A percentile compares a stretch with the other conserved stretches of the same genome.
Evolutionary conservation across 345 rosid genomes (phyloP).

Genomic region (Lumnitzera littorea): DNA sequence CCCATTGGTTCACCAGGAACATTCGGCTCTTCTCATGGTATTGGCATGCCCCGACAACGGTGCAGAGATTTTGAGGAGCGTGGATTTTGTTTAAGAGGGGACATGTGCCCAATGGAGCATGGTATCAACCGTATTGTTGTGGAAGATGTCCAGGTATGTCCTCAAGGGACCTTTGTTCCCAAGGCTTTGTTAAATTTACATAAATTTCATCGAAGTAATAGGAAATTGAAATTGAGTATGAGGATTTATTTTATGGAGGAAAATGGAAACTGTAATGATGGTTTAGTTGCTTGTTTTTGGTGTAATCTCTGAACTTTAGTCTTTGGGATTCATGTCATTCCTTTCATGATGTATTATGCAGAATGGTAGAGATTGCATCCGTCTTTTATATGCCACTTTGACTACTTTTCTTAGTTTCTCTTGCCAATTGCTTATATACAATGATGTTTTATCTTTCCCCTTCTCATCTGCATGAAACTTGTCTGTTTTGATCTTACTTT

Average conservation of each 20-base stretch:
- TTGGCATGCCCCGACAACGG: conserved; percentile 72
- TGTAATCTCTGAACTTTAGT: too few species aligned
- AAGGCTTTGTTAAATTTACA: not conserved
- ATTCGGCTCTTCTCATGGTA: conserved; percentile 45
- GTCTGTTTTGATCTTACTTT: not conserved
- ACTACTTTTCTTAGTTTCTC: too few species aligned
- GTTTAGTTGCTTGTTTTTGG: too few species aligned
- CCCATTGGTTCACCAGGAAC: conserved; percentile 68
- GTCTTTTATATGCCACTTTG: too few species aligned
- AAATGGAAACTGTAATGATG: too few species aligned
- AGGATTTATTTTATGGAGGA: too few species aligned
- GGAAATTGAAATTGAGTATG: not conserved
- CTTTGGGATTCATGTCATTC: too few species aligned
- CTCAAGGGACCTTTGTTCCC: not conserved
- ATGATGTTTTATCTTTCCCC: not conserved
- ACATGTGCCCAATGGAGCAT: conserved; percentile 99
- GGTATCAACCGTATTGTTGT: conserved; percentile 95
- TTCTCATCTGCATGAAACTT: not conserved
- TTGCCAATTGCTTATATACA: not conserved
- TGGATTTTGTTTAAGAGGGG: conserved; percentile 97
- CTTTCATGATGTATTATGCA: too few species aligned
- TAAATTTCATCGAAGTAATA: not conserved
- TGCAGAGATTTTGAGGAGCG: conserved; percentile 99
- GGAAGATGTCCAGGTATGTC: conserved; percentile 91
- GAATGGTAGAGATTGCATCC: too few species aligned